Evolutionary conservation across 2,329 filamentous ascomycete species (phyloP).

Genomic region (Lojkania enalia): DNA sequence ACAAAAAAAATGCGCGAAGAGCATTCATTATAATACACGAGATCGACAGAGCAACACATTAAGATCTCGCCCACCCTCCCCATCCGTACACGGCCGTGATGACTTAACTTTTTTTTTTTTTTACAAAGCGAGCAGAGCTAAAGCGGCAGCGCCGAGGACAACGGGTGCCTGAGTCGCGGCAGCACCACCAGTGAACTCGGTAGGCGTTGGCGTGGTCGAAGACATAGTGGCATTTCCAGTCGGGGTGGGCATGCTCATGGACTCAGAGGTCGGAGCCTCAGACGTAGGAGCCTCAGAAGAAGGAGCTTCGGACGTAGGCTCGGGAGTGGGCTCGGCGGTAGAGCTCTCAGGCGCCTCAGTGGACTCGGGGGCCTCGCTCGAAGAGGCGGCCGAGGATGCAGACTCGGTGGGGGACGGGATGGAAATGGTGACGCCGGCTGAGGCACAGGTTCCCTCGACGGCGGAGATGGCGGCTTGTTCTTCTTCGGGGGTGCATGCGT

Average conservation of each 20-base stretch:
- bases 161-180: conserved; percentile 38
- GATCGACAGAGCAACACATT: too few relatives aligned
- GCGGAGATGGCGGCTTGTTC: conserved; percentile 36
- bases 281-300: conserved; percentile 9
- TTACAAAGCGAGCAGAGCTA: conserved; percentile 43
- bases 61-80: too few relatives aligned
- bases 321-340: conserved; percentile 11
- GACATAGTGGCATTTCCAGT: conserved; percentile 15
- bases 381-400: conserved; percentile 11
- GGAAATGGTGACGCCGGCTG: conserved; percentile 34
- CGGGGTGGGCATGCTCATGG: conserved; percentile 8
- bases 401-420: conserved; percentile 24
- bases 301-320: conserved; percentile 6
- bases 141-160: conserved; percentile 38
- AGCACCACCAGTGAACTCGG: conserved; percentile 41
- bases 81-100: too few relatives aligned
- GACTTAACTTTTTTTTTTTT: too few relatives aligned
- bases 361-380: conserved; percentile 9
- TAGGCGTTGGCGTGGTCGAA: conserved; percentile 17
- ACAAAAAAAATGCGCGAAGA: too few relatives aligned
- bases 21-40: too few relatives aligned
- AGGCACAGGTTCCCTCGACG: conserved; percentile 37
- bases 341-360: conserved; percentile 17
- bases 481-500: conserved; percentile 45
- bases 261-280: conserved; percentile 3